These are phyloP conservation scores for Xylariaceae sp. DNA, from an alignment of 2,329 filamentous ascomycete species.

Conservation along the genomic window DNA sequence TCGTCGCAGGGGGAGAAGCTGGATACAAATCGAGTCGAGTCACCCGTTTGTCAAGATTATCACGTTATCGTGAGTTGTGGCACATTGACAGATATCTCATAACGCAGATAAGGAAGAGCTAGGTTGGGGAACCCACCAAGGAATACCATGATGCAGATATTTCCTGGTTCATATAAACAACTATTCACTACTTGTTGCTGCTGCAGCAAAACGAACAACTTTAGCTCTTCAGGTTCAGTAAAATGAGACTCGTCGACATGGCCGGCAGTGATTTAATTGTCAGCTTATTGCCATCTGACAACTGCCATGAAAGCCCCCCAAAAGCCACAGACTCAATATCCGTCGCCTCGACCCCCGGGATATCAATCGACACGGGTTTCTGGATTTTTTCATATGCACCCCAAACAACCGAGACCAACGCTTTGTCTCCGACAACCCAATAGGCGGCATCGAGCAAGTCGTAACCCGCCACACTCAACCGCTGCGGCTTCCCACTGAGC, in stretches of 20 bases:
- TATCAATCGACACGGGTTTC: conserved; percentile 11
- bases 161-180: background rate
- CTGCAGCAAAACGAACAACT: background rate
- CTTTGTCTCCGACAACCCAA: conserved; percentile 28
- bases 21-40: no score
- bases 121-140: no score
- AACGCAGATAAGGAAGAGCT: no score
- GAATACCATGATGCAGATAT: no score
- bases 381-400: conserved; percentile 21
- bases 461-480: conserved; percentile 7
- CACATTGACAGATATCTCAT: no score
- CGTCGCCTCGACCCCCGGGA: conserved; percentile 16
- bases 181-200: background rate
- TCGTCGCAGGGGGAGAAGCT: no score
- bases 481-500: conserved; percentile 29
- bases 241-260: conserved; percentile 32
- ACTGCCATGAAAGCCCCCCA: conserved; percentile 24
- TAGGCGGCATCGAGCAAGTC: conserved; percentile 34
- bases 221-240: conserved; percentile 23
- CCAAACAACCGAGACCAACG: conserved; percentile 39
- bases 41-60: no score
- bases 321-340: conserved; percentile 22
- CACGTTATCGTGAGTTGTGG: no score
- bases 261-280: conserved; percentile 27
- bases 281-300: conserved; percentile 22